Base-by-base conservation (phyloP, 176 grass and related monocot genomes). In the Otatea glauca region DNA sequence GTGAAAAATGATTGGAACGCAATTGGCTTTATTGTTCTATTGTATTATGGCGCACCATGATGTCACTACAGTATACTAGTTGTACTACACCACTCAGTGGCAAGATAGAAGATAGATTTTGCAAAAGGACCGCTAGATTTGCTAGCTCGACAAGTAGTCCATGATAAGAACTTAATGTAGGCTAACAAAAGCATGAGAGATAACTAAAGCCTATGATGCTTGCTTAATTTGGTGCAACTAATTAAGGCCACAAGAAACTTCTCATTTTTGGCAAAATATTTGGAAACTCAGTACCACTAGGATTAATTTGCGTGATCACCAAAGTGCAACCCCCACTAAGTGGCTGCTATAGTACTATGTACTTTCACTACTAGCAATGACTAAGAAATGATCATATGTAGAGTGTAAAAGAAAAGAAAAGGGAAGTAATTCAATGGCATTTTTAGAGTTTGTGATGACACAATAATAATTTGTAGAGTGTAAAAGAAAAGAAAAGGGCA, bases 11-110 rank as follows among this genome's bases (percentile, higher is more conserved):
- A 23, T 54, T 55, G 34, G 4, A 2, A 61, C 59, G 15, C 39
- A 5, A 9, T 10, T 65, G 14, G 42, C 63, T 70, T 81, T 81
- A 21, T n/a, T 24, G 2, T 61, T 80, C 6, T 56, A 25, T 77
- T 42, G 12, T 51, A 32, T 11, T 82, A 63, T 88, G 35, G 80
- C 72, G 65, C 74, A 35, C 44, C 65, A 25, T 72, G 86, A 78
- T 63, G 80, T 45, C 80, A 71, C 2, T 7, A 55, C 43, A 38
- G 43, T 29, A 29, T 9, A 27, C 44, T 15, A 5, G 20, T 54
- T 24, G 32, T 72, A 55, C 7, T 47, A 44, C 35, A 18, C 5
- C 12, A 13, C n/a, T 13, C 10, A 21, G 6, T 56, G 5, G 0
- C 9, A 16, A n/a, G 56, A 72, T 35, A 60, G 6, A 21, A 49